A percentile compares a stretch with the other conserved stretches of the same genome.
Evolutionary conservation across 2,329 filamentous ascomycete genomes (phyloP).

Genomic region (Fusarium stilboides): DNA sequence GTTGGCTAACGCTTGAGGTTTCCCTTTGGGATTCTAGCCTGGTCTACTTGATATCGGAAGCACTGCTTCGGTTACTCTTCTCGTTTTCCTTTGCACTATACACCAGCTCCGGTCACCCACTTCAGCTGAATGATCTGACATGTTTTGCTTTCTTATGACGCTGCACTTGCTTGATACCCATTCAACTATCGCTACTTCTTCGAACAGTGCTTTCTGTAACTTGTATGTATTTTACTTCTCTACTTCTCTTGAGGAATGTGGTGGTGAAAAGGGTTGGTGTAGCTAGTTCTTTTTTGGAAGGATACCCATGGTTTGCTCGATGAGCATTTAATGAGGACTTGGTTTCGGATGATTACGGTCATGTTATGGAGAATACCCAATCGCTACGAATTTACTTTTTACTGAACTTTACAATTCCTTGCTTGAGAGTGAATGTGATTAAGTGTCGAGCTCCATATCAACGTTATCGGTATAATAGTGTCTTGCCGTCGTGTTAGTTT

Average conservation of each 20-base stretch:
- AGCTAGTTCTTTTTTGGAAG: conserved; percentile 6
- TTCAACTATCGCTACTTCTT: conserved; percentile 4
- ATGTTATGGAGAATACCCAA: conserved; percentile 40
- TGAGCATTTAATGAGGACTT: conserved; percentile 35
- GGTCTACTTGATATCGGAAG: conserved; percentile 56
- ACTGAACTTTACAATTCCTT: not conserved
- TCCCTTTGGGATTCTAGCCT: conserved; percentile 51
- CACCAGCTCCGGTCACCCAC: conserved; percentile 12
- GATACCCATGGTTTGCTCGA: conserved; percentile 39
- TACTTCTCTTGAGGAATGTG: conserved; percentile 10
- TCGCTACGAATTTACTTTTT: conserved; percentile 37
- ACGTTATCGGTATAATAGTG: too few relatives aligned
- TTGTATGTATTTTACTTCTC: conserved; percentile 39
- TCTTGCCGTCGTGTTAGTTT: too few relatives aligned
- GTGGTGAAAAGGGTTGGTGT: conserved; percentile 8
- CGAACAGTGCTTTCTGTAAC: conserved; percentile 6
- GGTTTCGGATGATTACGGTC: conserved; percentile 17
- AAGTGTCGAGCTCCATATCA: not conserved
- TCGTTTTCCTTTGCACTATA: conserved; percentile 42
- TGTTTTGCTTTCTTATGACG: conserved; percentile 17
- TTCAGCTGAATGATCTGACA: conserved; percentile 7
- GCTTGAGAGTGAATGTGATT: not conserved
- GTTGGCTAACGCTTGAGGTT: conserved; percentile 53
- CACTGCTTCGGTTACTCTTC: conserved; percentile 23
- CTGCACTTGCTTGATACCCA: conserved; percentile 39